These are phyloP conservation scores for Purshia tridentata DNA, from an alignment of 306 rosid genomes.

Conservation along the genomic window DNA sequence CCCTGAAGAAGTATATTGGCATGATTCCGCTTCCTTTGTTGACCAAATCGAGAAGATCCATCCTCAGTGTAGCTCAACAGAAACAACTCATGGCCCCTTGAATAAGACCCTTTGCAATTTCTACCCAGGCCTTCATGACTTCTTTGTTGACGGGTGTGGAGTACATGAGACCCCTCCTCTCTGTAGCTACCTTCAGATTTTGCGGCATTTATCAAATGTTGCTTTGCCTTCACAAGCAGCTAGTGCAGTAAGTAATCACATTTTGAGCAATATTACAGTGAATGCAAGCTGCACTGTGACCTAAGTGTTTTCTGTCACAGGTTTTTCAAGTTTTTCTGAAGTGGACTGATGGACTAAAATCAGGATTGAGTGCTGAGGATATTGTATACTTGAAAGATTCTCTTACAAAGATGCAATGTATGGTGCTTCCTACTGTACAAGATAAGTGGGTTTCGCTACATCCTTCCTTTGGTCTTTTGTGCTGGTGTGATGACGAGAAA, in stretches of 20 bases:
- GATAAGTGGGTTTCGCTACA: slow-evolving; percentile 94
- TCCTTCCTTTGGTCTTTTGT: slow-evolving; percentile 76
- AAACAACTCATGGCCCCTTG: slow-evolving; percentile 31
- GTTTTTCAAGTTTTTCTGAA: slow-evolving; percentile 69
- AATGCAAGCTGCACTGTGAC: slow-evolving; percentile 18
- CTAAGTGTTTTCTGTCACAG: slow-evolving; percentile 41
- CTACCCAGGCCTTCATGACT: slow-evolving; percentile 74
- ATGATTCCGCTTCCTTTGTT: slow-evolving; percentile 63
- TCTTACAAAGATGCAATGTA: slow-evolving; percentile 51
- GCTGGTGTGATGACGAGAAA: slow-evolving; percentile 76
- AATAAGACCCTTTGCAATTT: slow-evolving; percentile 57
- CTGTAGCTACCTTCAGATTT: slow-evolving; percentile 67
- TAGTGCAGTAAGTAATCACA: slow-evolving; percentile 53
- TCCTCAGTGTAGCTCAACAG: slow-evolving; percentile 31
- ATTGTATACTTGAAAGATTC: slow-evolving; percentile 60
- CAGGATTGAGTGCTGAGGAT: slow-evolving; percentile 62
- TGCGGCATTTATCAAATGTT: slow-evolving; percentile 68
- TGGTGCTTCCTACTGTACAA: slow-evolving; percentile 82
- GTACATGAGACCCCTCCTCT: slow-evolving; percentile 72
- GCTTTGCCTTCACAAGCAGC: slow-evolving; percentile 73
- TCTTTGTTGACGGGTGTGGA: slow-evolving; percentile 67
- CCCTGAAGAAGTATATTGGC: slow-evolving; percentile 71
- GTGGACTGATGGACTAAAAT: slow-evolving; percentile 77
- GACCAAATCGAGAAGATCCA: slow-evolving; percentile 45
- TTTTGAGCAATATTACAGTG: slow-evolving; percentile 18